phyloP scores from a whole-genome alignment of 495 filamentous ascomycete species.

The Tuber borchii region DNA sequence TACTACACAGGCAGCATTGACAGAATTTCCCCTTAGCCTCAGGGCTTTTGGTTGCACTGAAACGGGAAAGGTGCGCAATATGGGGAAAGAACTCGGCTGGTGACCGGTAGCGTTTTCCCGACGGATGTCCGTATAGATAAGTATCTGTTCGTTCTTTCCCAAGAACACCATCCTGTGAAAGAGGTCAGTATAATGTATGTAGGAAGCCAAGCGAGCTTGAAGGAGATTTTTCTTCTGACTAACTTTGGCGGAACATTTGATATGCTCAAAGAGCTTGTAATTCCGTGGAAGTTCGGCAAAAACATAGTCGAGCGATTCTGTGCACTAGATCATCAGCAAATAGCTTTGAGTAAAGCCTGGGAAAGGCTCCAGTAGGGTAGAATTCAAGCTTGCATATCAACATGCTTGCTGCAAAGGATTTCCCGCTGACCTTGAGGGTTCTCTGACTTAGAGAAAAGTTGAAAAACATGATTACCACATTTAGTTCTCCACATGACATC shows the following conservation, averaged over 20 bases:
- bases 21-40: slow-evolving; percentile 18
- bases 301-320: slow-evolving; percentile 25
- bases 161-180: slow-evolving; percentile 18
- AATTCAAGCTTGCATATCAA: slow-evolving; percentile 1
- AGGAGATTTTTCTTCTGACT: slow-evolving; percentile 21
- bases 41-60: not conserved
- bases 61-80: slow-evolving; percentile 49
- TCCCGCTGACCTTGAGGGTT: not conserved
- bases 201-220: not conserved
- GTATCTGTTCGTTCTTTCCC: slow-evolving; percentile 47
- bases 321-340: not conserved
- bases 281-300: slow-evolving; percentile 24
- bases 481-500: slow-evolving; percentile 31
- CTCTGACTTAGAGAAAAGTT: not conserved
- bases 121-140: slow-evolving; percentile 57
- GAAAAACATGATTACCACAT: slow-evolving; percentile 18
- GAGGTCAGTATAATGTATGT: slow-evolving; percentile 1
- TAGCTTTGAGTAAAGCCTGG: not conserved
- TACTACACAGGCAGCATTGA: slow-evolving; percentile 15
- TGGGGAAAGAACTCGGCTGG: slow-evolving; percentile 58
- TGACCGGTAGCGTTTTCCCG: slow-evolving; percentile 54
- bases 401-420: not conserved
- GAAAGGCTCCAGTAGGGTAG: not conserved
- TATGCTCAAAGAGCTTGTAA: slow-evolving; percentile 36
- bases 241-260: slow-evolving; percentile 9